phyloP scores from a whole-genome alignment of 1,284 basidiomycete genomes.

The Ganoderma lingzhi region DNA sequence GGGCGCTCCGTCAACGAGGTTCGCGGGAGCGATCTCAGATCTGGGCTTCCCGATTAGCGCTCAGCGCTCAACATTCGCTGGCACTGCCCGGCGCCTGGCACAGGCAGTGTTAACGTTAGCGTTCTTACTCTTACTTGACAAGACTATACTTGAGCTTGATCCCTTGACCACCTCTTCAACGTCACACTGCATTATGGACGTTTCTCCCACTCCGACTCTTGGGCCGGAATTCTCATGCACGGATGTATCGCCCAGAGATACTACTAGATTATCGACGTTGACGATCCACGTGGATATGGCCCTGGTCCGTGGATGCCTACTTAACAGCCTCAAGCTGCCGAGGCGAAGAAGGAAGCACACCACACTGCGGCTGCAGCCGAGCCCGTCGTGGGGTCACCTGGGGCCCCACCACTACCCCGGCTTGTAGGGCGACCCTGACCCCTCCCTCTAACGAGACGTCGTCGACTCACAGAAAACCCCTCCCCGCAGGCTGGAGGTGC shows the following conservation, averaged over 20 bases:
- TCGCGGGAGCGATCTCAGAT: slow-evolving; percentile 4
- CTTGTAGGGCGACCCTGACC: background rate
- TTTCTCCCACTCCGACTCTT: too few species aligned
- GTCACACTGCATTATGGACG: too few species aligned
- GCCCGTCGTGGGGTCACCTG: background rate
- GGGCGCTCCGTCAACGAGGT: background rate
- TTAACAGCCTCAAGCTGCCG: background rate
- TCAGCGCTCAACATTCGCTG: too few species aligned
- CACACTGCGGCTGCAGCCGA: background rate
- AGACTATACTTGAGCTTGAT: too few species aligned
- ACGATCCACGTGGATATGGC: too few species aligned
- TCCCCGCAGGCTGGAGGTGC: background rate
- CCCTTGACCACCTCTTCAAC: too few species aligned
- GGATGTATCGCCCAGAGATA: too few species aligned
- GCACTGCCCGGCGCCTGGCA: too few species aligned
- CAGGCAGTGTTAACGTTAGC: too few species aligned
- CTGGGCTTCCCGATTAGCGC: background rate
- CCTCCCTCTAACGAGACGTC: background rate
- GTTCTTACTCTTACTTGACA: too few species aligned
- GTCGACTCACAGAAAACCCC: background rate
- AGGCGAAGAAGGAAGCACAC: background rate
- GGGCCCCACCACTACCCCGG: background rate
- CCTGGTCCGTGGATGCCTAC: background rate
- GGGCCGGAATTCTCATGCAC: too few species aligned
- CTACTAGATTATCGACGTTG: too few species aligned